Conservation (phyloP, 2,329 filamentous ascomycete genomes). For the Pestalotiopsis sp. region DNA sequence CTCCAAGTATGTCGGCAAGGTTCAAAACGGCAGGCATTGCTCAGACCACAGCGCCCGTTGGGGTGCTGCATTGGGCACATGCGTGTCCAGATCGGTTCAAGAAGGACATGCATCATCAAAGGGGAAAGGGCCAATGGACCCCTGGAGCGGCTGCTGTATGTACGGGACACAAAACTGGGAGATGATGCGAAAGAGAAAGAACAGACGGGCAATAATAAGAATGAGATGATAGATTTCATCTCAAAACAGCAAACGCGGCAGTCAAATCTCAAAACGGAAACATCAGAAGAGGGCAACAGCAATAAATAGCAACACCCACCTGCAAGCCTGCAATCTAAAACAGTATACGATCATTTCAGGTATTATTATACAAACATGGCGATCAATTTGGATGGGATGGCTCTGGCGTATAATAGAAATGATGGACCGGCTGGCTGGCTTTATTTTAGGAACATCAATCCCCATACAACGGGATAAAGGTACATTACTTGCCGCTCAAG, state of each 20-base stretch:
- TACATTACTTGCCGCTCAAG: too few relatives aligned
- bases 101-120: conserved; percentile 8
- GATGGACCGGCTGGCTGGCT: too few relatives aligned
- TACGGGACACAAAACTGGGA: neutral
- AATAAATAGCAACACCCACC: conserved; percentile 28
- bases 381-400: too few relatives aligned
- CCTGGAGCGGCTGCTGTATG: neutral
- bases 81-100: conserved; percentile 10
- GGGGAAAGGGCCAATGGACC: neutral
- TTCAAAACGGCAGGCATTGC: conserved; percentile 12
- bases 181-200: neutral
- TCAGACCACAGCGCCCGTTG: conserved; percentile 7
- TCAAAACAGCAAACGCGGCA: neutral
- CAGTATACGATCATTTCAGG: too few relatives aligned
- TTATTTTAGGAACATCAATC: too few relatives aligned
- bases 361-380: too few relatives aligned
- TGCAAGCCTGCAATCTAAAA: too few relatives aligned
- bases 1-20: conserved; percentile 6
- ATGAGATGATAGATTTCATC: conserved; percentile 5
- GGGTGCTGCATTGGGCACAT: conserved; percentile 9
- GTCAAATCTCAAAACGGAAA: neutral
- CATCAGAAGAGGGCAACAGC: neutral
- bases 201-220: neutral
- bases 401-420: too few relatives aligned
- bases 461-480: too few relatives aligned